Evolutionary conservation across 495 filamentous ascomycete genomes (phyloP), one percentile per base, ranked within the genome.

Genomic region (Cercophora scortea): DNA sequence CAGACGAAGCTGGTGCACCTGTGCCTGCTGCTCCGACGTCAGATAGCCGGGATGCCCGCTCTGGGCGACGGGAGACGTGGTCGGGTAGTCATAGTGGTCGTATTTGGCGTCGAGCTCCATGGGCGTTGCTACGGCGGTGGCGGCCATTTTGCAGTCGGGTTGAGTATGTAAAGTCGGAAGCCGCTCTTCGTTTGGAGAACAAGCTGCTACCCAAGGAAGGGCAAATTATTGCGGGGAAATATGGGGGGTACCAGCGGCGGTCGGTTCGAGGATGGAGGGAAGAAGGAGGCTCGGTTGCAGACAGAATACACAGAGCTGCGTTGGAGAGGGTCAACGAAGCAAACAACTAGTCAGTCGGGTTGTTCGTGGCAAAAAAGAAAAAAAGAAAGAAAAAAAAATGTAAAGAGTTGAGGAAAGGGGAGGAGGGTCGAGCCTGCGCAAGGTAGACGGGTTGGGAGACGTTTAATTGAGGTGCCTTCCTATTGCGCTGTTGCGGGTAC

Each of bases 51-150:
- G 86, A 68, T 96, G 93, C 43, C 93, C 93, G 56, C 73, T 71
- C 59, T 84, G 79, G 10, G 76, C 61, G 44, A 79, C 77, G 39
- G 88, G 83, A 42, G 85, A 81, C 19, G 78, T 90, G 48, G 83
- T 91, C 47, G 93, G 93, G 73, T 77, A 97, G 65, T 96, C 92
- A 74, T 95, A 96, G 73, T 92, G 71, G 71, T 98, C 92, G 77
- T 96, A 96, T 71, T 95, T 96, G 60, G 88, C 77, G 68, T 95
- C 87, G 50, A 82, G 74, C 65, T 83, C 71, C 68, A 87, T 70
- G 55, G 63, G 60, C 36, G 56, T 38, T 52, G 56, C 52, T 41
- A 47, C 45, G 45, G 63, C 50, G 52, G 47, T 62, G 47, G 47
- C 61, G 49, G 53, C 50, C 18, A 32, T 32, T 53, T 16, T 17